These are phyloP conservation scores for Fusarium incarnatum DNA, from an alignment of 2,329 filamentous ascomycete genomes.

Conservation along the genomic window DNA sequence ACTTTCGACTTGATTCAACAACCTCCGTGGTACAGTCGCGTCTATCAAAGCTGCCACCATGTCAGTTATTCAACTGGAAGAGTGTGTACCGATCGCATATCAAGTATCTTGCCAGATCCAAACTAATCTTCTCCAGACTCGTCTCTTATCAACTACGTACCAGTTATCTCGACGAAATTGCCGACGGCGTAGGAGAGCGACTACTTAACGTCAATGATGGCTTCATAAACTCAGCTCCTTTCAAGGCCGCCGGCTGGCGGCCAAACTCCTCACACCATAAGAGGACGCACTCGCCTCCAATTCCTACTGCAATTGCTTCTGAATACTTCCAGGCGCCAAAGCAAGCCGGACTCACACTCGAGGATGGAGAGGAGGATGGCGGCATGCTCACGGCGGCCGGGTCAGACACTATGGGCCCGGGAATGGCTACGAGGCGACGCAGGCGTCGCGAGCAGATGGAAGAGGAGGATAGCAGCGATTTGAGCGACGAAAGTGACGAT, in stretches of 20 bases:
- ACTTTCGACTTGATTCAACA: not conserved
- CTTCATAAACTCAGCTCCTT: constrained; percentile 82
- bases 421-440: constrained; percentile 74
- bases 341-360: constrained; percentile 71
- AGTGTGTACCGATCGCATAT: constrained; percentile 45
- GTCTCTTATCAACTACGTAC: constrained; percentile 85
- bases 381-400: constrained; percentile 77
- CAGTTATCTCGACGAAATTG: constrained; percentile 82
- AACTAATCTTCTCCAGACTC: constrained; percentile 64
- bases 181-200: constrained; percentile 86
- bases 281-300: constrained; percentile 86
- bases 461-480: constrained; percentile 86
- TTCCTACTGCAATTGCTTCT: constrained; percentile 82
- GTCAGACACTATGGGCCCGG: constrained; percentile 75
- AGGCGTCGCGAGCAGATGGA: constrained; percentile 79
- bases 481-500: constrained; percentile 87
- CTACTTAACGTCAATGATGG: constrained; percentile 84
- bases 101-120: not conserved
- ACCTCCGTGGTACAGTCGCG: constrained; percentile 11
- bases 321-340: constrained; percentile 85
- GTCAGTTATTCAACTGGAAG: constrained; percentile 56
- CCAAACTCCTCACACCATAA: constrained; percentile 80
- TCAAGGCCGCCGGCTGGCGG: constrained; percentile 85
- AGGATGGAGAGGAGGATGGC: constrained; percentile 78
- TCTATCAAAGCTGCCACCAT: constrained; percentile 39